Conservation (phyloP, 2,329 filamentous ascomycete species). For the Cordyceps farinosa region DNA sequence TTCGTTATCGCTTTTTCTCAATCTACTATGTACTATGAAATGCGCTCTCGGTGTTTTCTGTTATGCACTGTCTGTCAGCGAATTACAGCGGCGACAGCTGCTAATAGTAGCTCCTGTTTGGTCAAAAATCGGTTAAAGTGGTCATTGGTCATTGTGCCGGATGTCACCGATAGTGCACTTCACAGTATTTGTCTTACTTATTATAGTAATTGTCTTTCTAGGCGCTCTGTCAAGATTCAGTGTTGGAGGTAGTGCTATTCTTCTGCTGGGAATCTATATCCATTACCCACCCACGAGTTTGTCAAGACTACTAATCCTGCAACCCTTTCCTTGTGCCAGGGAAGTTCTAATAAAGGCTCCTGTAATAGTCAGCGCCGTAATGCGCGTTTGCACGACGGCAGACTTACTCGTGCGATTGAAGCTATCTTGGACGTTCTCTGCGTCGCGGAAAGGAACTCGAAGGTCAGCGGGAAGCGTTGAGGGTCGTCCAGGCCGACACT, state of each 20-base stretch:
- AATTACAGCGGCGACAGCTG: too few species aligned
- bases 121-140: too few species aligned
- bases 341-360: conserved; percentile 7
- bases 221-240: neutral
- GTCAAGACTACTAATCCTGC: neutral
- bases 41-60: too few species aligned
- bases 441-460: conserved; percentile 3
- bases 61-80: too few species aligned
- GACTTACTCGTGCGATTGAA: neutral
- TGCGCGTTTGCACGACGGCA: neutral
- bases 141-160: too few species aligned
- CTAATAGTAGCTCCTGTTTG: too few species aligned
- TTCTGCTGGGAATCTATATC: conserved; percentile 4
- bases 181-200: too few species aligned
- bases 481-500: conserved; percentile 3
- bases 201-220: neutral
- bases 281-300: neutral
- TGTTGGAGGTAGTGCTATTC: neutral
- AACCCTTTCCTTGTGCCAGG: conserved; percentile 2
- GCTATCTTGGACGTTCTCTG: neutral
- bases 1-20: too few species aligned
- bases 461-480: neutral
- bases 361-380: neutral
- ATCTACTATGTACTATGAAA: too few species aligned
- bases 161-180: too few species aligned